A percentile compares a stretch with the other conserved stretches of the same genome.
Evolutionary conservation across 768 basidiomycete genomes (phyloP).

Genomic region (Serendipita sp.): DNA sequence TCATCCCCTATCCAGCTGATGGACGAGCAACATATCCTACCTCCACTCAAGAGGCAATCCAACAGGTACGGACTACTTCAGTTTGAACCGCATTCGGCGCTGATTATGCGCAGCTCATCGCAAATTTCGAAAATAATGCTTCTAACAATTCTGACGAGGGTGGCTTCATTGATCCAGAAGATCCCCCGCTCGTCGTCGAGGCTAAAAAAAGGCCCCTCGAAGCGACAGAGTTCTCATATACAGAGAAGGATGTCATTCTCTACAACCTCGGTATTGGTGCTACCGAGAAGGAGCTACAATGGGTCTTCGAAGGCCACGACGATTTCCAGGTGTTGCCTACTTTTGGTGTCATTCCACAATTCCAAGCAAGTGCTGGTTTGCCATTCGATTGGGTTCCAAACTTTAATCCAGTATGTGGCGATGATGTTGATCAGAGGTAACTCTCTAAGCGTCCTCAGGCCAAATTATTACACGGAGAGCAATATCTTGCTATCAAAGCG

Average conservation of each 20-base stretch:
- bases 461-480: conserved; percentile 95
- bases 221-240: conserved; percentile 52
- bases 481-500: conserved; percentile 75
- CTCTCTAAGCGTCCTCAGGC: conserved; percentile 33
- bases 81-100: background rate
- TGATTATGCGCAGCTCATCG: conserved; percentile 28
- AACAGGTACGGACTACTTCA: conserved; percentile 33
- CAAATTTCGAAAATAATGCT: conserved; percentile 38
- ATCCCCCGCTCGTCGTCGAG: conserved; percentile 63
- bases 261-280: conserved; percentile 95
- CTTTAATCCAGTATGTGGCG: conserved; percentile 63
- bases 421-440: background rate
- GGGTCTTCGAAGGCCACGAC: conserved; percentile 82
- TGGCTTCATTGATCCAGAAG: conserved; percentile 55
- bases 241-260: conserved; percentile 80
- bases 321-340: conserved; percentile 79
- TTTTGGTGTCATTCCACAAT: conserved; percentile 90
- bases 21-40: conserved; percentile 70
- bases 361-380: conserved; percentile 49
- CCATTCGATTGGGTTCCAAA: conserved; percentile 83
- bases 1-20: conserved; percentile 36
- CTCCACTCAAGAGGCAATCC: conserved; percentile 57
- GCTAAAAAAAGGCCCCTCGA: conserved; percentile 51
- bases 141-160: conserved; percentile 15
- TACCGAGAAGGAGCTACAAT: conserved; percentile 79